A percentile compares a stretch with the other conserved stretches of the same genome.
These are phyloP conservation scores for Endothia cerciana DNA, from an alignment of 2,329 filamentous ascomycete genomes.

Conservation along the genomic window DNA sequence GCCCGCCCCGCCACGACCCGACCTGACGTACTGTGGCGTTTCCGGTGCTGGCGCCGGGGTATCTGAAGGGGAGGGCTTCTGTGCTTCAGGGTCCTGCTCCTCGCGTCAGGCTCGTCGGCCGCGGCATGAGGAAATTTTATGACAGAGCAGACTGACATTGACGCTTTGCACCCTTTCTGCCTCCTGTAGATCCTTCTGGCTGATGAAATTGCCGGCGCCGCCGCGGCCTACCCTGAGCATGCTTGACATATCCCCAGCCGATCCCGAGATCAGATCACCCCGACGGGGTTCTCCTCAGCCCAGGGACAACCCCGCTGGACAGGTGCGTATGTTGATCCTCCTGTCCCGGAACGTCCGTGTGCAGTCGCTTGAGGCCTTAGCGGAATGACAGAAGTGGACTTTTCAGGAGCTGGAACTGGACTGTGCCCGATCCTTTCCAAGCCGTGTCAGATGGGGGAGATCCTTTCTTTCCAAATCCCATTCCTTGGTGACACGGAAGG, in stretches of 20 bases:
- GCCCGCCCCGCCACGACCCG: constrained; percentile 65
- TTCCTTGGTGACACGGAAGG: constrained; percentile 2
- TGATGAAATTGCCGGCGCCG: constrained; percentile 66
- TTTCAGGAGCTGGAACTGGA: constrained; percentile 1
- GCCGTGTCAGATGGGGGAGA: not conserved
- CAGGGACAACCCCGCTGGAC: constrained; percentile 1
- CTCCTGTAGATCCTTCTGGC: constrained; percentile 55
- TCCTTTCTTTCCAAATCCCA: not conserved
- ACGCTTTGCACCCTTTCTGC: constrained; percentile 37
- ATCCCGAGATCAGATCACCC: constrained; percentile 33
- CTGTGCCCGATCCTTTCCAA: constrained; percentile 9
- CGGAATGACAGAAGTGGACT: constrained; percentile 11
- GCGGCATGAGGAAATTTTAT: not conserved
- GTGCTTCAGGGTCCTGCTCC: constrained; percentile 46
- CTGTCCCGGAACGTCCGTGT: constrained; percentile 31
- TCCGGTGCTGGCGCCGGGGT: constrained; percentile 14
- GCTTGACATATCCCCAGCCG: constrained; percentile 39
- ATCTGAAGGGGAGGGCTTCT: constrained; percentile 29
- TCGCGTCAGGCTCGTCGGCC: not conserved
- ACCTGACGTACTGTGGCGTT: constrained; percentile 42
- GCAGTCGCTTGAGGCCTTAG: constrained; percentile 26
- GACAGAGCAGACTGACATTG: constrained; percentile 23
- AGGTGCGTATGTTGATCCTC: constrained; percentile 14
- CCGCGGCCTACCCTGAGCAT: constrained; percentile 61
- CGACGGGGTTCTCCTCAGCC: constrained; percentile 23